Evolutionary conservation across 495 filamentous ascomycete genomes (phyloP).

Genomic region (Aspergillus nanangensis): DNA sequence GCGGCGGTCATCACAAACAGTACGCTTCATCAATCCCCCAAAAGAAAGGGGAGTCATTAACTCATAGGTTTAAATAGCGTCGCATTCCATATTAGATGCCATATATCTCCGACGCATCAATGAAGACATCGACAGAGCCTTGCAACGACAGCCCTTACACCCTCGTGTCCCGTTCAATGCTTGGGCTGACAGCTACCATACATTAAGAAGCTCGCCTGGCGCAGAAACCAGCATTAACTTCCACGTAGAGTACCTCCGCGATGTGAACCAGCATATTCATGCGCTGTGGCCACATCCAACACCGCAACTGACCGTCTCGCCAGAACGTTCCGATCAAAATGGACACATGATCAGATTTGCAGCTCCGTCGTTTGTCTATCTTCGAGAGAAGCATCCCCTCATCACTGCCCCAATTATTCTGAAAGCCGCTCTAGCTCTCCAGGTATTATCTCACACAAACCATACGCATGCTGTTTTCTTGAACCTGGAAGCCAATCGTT

Average conservation of each 20-base stretch:
- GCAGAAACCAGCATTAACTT: background rate
- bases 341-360: slow-evolving; percentile 2
- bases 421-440: slow-evolving; percentile 1
- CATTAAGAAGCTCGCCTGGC: background rate
- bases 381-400: background rate
- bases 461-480: slow-evolving; percentile 6
- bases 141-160: background rate
- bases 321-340: background rate
- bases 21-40: background rate
- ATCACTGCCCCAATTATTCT: background rate
- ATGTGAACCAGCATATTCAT: background rate
- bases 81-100: background rate
- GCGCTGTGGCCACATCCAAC: slow-evolving; percentile 6
- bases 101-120: background rate
- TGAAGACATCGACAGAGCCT: slow-evolving; percentile 2
- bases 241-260: slow-evolving; percentile 1
- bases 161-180: background rate
- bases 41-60: background rate
- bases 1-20: slow-evolving; percentile 4
- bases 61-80: background rate
- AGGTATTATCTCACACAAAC: slow-evolving; percentile 2
- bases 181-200: slow-evolving; percentile 2
- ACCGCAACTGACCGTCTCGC: background rate
- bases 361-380: background rate
- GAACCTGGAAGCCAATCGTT: slow-evolving; percentile 2